Percentiles rank a stretch among this genome's conserved stretches.
phyloP scores from a whole-genome alignment of 2,329 filamentous ascomycete genomes.

The Sclerotinia minor region DNA sequence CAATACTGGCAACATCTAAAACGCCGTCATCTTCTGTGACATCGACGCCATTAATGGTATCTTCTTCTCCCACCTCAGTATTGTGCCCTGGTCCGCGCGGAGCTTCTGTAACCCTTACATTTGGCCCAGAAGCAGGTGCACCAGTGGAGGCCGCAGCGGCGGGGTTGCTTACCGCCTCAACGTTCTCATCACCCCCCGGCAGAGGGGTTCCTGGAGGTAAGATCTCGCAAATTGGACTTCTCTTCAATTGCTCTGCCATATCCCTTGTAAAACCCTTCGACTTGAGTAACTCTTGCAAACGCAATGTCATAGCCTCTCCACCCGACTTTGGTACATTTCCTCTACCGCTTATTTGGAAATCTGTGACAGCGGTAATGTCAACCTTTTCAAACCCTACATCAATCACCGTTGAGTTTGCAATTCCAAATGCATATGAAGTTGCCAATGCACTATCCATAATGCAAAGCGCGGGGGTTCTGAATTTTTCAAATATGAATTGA shows the following conservation, averaged over 20 bases:
- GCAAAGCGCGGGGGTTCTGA: constrained; percentile 88
- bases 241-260: constrained; percentile 71
- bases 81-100: constrained; percentile 33
- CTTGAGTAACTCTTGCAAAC: constrained; percentile 66
- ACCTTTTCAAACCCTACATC: constrained; percentile 93
- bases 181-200: constrained; percentile 50
- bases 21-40: constrained; percentile 66
- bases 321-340: constrained; percentile 67
- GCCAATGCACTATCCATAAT: constrained; percentile 88
- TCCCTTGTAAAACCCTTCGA: constrained; percentile 60
- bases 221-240: constrained; percentile 65
- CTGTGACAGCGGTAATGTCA: constrained; percentile 85
- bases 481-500: constrained; percentile 96
- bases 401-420: constrained; percentile 77
- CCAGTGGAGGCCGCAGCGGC: constrained; percentile 41
- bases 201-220: constrained; percentile 55
- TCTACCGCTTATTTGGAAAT: constrained; percentile 71
- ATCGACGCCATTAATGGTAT: constrained; percentile 45
- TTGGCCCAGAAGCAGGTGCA: constrained; percentile 40
- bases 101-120: constrained; percentile 40
- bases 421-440: constrained; percentile 78
- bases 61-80: constrained; percentile 39
- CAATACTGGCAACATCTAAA: constrained; percentile 80
- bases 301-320: constrained; percentile 81
- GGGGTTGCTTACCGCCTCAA: constrained; percentile 40